Conservation (phyloP, 2,329 filamentous ascomycete genomes). For the Phaeosphaeriaceae sp. region DNA sequence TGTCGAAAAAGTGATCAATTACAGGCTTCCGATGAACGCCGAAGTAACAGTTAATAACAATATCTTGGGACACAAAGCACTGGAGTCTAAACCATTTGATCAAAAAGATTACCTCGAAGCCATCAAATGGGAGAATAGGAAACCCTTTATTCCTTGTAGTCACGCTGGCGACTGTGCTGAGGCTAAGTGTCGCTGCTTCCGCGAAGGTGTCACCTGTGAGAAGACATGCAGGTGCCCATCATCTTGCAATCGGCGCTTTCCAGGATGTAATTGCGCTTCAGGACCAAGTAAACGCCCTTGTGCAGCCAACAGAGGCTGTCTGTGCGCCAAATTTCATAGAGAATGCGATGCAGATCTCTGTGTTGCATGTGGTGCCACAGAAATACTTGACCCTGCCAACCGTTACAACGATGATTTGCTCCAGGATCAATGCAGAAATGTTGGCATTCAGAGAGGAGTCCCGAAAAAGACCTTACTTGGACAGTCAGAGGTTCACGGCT, state of each 20-base stretch:
- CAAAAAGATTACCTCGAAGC: slow-evolving; percentile 47
- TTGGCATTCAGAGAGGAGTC: slow-evolving; percentile 70
- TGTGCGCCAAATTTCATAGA: slow-evolving; percentile 73
- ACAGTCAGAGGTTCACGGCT: slow-evolving; percentile 74
- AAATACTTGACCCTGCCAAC: slow-evolving; percentile 73
- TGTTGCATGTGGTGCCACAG: slow-evolving; percentile 69
- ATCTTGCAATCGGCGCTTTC: slow-evolving; percentile 60
- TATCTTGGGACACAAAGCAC: slow-evolving; percentile 5
- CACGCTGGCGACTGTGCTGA: slow-evolving; percentile 70
- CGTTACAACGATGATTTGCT: slow-evolving; percentile 64
- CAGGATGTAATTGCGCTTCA: slow-evolving; percentile 50
- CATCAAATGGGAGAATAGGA: slow-evolving; percentile 63
- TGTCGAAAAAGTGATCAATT: slow-evolving; percentile 33
- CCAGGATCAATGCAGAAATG: slow-evolving; percentile 71
- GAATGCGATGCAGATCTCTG: slow-evolving; percentile 84
- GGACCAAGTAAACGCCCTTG: slow-evolving; percentile 48
- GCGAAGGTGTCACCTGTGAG: slow-evolving; percentile 70
- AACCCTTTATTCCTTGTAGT: slow-evolving; percentile 68
- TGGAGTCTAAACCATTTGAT: slow-evolving; percentile 21
- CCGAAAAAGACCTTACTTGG: slow-evolving; percentile 72
- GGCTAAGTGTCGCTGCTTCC: slow-evolving; percentile 67
- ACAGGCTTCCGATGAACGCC: slow-evolving; percentile 27
- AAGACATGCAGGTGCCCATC: slow-evolving; percentile 72
- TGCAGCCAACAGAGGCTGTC: slow-evolving; percentile 58
- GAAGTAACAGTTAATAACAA: slow-evolving; percentile 4